Conservation (phyloP, 2,329 filamentous ascomycete genomes). For the Onygenales sp. region DNA sequence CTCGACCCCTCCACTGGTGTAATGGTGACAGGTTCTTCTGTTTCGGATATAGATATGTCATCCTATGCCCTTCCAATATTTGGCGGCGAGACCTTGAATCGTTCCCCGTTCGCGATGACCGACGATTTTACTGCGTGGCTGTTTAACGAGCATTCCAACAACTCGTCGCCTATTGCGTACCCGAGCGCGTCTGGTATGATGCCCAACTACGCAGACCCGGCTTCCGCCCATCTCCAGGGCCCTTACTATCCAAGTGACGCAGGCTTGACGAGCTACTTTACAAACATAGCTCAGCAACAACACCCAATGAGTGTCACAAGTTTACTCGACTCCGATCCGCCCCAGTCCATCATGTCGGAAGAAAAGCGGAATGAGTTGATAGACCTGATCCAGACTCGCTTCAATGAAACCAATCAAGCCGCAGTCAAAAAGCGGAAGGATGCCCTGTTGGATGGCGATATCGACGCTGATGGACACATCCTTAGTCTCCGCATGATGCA, state of each 20-base stretch:
- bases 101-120: constrained; percentile 78
- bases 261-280: constrained; percentile 38
- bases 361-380: constrained; percentile 78
- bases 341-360: constrained; percentile 73
- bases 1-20: constrained; percentile 18
- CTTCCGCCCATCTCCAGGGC: constrained; percentile 36
- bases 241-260: constrained; percentile 44
- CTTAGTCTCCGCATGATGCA: constrained; percentile 93
- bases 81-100: constrained; percentile 70
- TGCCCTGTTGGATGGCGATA: constrained; percentile 67
- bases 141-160: constrained; percentile 59
- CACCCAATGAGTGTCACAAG: constrained; percentile 88
- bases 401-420: constrained; percentile 69
- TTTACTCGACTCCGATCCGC: constrained; percentile 68
- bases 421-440: constrained; percentile 67
- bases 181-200: constrained; percentile 30
- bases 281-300: constrained; percentile 46
- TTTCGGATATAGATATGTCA: constrained; percentile 26
- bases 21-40: constrained; percentile 16
- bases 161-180: constrained; percentile 45
- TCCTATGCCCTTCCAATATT: constrained; percentile 67
- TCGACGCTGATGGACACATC: constrained; percentile 51
- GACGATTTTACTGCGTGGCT: constrained; percentile 82
- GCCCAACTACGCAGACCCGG: constrained; percentile 31
- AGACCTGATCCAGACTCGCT: constrained; percentile 69